phyloP scores from a whole-genome alignment of 352 stramenopile species.

The Pythium sukuiense region DNA sequence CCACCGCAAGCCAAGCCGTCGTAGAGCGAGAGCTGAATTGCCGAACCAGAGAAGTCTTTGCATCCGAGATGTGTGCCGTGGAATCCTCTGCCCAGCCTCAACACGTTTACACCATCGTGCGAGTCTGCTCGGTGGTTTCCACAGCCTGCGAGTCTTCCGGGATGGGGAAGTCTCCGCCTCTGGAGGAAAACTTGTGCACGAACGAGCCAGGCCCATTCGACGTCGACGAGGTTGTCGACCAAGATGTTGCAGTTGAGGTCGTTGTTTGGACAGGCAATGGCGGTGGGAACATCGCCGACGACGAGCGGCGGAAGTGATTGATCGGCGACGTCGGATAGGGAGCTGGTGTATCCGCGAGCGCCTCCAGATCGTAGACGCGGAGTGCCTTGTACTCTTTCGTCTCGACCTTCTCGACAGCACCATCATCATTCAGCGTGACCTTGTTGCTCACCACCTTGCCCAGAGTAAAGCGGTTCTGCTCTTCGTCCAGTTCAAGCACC shows the following conservation, averaged over 20 bases:
- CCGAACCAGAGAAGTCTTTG: too few relatives aligned
- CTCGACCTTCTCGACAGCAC: constrained; percentile 30
- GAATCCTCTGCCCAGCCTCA: background rate
- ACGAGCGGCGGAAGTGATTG: constrained; percentile 63
- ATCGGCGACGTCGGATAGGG: constrained; percentile 63
- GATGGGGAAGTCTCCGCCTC: constrained; percentile 8
- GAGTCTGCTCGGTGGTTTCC: background rate
- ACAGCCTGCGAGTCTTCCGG: constrained; percentile 17
- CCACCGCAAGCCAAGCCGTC: too few relatives aligned
- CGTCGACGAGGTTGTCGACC: background rate
- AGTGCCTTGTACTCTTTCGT: constrained; percentile 52
- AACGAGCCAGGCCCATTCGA: background rate
- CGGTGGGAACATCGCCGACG: constrained; percentile 33
- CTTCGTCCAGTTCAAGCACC: constrained; percentile 74
- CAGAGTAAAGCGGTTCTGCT: constrained; percentile 57
- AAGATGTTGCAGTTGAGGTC: background rate
- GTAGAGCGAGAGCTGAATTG: too few relatives aligned
- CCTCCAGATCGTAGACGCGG: constrained; percentile 49
- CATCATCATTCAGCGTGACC: constrained; percentile 48
- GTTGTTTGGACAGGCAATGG: constrained; percentile 16
- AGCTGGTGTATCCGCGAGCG: constrained; percentile 41
- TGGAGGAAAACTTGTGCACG: background rate
- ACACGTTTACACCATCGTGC: background rate
- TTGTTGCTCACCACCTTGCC: constrained; percentile 66
- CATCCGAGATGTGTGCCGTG: too few relatives aligned